Evolutionary conservation across 495 filamentous ascomycete species (phyloP).

Genomic region (Amphirosellinia nigrospora): DNA sequence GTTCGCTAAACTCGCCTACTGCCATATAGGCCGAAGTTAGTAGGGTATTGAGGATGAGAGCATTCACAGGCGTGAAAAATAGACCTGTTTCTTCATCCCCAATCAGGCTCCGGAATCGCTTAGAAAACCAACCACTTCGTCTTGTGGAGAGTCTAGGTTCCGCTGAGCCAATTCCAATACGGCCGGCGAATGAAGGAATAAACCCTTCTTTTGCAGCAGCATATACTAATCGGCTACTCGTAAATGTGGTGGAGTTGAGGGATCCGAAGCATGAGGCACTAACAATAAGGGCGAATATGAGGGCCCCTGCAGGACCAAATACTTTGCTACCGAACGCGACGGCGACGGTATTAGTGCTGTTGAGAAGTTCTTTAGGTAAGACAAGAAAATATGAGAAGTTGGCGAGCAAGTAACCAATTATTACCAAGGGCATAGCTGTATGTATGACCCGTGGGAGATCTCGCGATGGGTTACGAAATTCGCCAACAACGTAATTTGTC

Average conservation of each 20-base stretch:
- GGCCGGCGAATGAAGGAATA: conserved; percentile 81
- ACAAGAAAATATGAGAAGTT: conserved; percentile 95
- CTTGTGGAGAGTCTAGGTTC: conserved; percentile 52
- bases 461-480: conserved; percentile 88
- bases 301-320: conserved; percentile 80
- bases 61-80: conserved; percentile 88
- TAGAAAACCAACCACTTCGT: conserved; percentile 63
- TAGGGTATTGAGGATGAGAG: conserved; percentile 77
- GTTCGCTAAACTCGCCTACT: conserved; percentile 87
- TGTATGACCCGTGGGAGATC: conserved; percentile 96
- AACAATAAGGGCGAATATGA: conserved; percentile 89
- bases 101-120: conserved; percentile 61
- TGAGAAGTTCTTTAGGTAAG: conserved; percentile 79
- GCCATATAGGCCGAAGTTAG: conserved; percentile 78
- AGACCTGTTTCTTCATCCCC: conserved; percentile 67
- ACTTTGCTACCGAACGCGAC: conserved; percentile 92
- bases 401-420: conserved; percentile 85
- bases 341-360: conserved; percentile 87
- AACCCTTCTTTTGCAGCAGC: conserved; percentile 95
- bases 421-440: conserved; percentile 95
- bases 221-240: conserved; percentile 88
- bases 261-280: conserved; percentile 88
- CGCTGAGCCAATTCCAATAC: conserved; percentile 71
- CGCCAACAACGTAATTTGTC: conserved; percentile 97
- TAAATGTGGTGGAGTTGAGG: conserved; percentile 94